These are phyloP conservation scores for Coriaria nepalensis DNA, from an alignment of 306 rosid genomes.

Conservation along the genomic window DNA sequence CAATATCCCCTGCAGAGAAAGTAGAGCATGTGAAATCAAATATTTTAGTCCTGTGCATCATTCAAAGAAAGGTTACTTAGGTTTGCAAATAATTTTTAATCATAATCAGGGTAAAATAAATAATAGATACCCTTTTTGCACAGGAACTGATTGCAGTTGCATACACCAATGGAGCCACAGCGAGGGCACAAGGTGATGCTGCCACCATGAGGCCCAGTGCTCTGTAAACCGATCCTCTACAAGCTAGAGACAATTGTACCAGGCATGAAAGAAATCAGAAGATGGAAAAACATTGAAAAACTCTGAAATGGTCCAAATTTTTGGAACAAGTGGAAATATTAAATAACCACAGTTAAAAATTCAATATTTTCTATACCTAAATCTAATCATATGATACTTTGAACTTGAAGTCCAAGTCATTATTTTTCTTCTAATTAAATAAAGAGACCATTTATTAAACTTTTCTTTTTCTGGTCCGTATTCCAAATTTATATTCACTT, in stretches of 20 bases:
- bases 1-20: conserved; percentile 63
- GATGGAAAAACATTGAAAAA: neutral
- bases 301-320: neutral
- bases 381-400: too few relatives aligned
- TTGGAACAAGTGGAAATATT: too few relatives aligned
- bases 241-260: conserved; percentile 37
- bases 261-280: conserved; percentile 25
- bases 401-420: too few relatives aligned
- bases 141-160: conserved; percentile 95
- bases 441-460: neutral
- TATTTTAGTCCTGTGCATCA: neutral
- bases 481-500: too few relatives aligned
- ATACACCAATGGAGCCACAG: conserved; percentile 92
- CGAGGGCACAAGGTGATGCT: conserved; percentile 97
- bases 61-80: neutral
- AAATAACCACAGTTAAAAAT: too few relatives aligned
- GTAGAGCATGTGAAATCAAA: conserved; percentile 4
- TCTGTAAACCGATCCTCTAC: conserved; percentile 94
- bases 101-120: too few relatives aligned
- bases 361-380: too few relatives aligned
- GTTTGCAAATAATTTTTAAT: too few relatives aligned
- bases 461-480: neutral
- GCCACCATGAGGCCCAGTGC: conserved; percentile 98
- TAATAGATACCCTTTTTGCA: conserved; percentile 64
- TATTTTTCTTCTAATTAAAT: too few relatives aligned